A percentile compares a stretch with the other conserved stretches of the same genome.
Conservation (phyloP, 257 asterid genomes). For the Primulina huaijiensis region DNA sequence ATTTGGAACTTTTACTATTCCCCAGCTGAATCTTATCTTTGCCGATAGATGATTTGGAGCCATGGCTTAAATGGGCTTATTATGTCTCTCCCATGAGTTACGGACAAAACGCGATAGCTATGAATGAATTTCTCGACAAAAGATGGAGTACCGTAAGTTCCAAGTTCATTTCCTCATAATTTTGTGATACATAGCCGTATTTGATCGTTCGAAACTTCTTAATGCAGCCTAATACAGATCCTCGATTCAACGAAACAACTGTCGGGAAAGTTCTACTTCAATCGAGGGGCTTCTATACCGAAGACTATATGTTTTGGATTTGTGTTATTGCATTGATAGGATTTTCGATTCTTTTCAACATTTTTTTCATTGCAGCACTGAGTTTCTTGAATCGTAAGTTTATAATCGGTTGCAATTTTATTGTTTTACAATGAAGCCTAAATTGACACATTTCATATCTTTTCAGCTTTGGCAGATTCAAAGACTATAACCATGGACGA, state of each 20-base stretch:
- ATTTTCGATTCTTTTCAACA: conserved; percentile 46
- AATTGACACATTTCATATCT: conserved; percentile 4
- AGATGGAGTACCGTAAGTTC: conserved; percentile 52
- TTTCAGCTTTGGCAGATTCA: conserved; percentile 40
- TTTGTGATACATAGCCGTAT: neutral
- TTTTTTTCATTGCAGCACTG: conserved; percentile 39
- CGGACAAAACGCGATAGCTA: conserved; percentile 50
- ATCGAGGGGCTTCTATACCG: conserved; percentile 46
- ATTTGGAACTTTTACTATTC: neutral
- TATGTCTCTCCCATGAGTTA: conserved; percentile 56
- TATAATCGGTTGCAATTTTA: neutral
- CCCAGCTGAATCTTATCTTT: neutral
- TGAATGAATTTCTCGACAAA: conserved; percentile 48
- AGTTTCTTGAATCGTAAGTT: conserved; percentile 51
- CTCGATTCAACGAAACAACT: conserved; percentile 35
- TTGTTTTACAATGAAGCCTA: neutral
- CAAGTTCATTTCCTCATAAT: neutral
- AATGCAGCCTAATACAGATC: conserved; percentile 54
- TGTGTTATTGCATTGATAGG: conserved; percentile 43
- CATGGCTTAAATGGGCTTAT: conserved; percentile 51
- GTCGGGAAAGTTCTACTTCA: conserved; percentile 54
- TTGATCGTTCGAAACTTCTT: neutral
- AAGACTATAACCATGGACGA: conserved; percentile 27
- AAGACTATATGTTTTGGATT: conserved; percentile 47
- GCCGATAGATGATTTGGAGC: conserved; percentile 35